Base-by-base conservation (phyloP, 140 eudicot species). In the Cichorium intybus region DNA sequence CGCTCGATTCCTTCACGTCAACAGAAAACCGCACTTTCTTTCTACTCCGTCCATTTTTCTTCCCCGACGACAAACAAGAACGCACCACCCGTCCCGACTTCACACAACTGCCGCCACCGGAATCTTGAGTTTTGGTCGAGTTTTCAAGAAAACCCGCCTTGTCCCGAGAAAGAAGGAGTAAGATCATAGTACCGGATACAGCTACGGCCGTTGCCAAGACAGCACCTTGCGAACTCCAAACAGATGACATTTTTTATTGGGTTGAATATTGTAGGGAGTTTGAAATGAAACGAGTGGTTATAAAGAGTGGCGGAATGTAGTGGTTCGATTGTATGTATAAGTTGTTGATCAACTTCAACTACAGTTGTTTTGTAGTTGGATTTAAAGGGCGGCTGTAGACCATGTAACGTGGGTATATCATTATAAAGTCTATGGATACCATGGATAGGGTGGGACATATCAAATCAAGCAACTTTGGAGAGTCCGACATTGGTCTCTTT, bases 21-120 rank as follows among this genome's bases (percentile, higher is more conserved):
- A 70, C 76, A 2, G 83, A 80, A 78, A 86, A 86, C 64, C 82
- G 78, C 56, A 86, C 95, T 35, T 64, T 82, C 77, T 85, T 85
- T 61, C 71, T 68, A 62, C 68, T 77, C 45, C 37, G 64, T 27
- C 63, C 74, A 27, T 54, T 67, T 46, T 75, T 72, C 60, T 75
- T 49, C 50, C 93, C 81, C 3, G 93, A 76, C 10, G 85, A 78
- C 65, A 85, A 35, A 31, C 90, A 86, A 24, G 95, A 70, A 4
- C 82, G 78, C 57, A 73, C 48, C 39, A 41, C 64, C 17, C n/a
- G 45, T n/a, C 24, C 23, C 6, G 73, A 65, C 28, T 68, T 62
- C 8, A 7, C 45, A 10, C 10, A 9, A 9, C 66, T 20, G 12
- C 66, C 34, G 6, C 52, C 65, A 23, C 69, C 56, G 1, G 67